Evolutionary conservation across 306 rosid genomes (phyloP).

Genomic region (Begonia peltatifolia): DNA sequence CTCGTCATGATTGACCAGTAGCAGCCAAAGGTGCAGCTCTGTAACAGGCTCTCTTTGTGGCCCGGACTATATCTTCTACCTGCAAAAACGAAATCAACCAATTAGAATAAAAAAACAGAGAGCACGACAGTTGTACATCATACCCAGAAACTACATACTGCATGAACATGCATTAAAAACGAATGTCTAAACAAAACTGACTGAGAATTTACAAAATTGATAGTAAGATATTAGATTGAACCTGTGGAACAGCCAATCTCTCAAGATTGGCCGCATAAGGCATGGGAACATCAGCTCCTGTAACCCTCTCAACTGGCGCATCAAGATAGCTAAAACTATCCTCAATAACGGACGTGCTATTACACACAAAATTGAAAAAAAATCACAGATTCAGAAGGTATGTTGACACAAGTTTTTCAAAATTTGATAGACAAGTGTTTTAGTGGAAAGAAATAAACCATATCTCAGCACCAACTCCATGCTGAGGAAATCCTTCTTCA

Average conservation of each 20-base stretch:
- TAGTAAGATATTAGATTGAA: neutral
- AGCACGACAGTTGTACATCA: too few relatives aligned
- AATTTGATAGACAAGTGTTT: too few relatives aligned
- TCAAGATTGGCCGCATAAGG: constrained; percentile 97
- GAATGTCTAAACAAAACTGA: too few relatives aligned
- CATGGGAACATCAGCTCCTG: constrained; percentile 99
- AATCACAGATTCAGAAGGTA: constrained; percentile 3
- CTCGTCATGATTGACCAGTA: constrained; percentile 27
- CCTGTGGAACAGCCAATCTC: constrained; percentile 98
- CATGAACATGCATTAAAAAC: too few relatives aligned
- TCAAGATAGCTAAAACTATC: constrained; percentile 95
- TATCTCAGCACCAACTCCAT: constrained; percentile 97
- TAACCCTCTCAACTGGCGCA: constrained; percentile 89
- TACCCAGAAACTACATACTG: too few relatives aligned
- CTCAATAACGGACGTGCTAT: constrained; percentile 85
- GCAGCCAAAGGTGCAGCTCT: constrained; percentile 67
- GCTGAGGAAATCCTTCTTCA: constrained; percentile 99
- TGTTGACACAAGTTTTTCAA: too few relatives aligned
- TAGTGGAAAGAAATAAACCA: constrained; percentile 38
- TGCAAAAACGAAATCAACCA: constrained; percentile 6
- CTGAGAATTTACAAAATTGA: too few relatives aligned
- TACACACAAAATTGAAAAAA: neutral
- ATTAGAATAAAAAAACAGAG: constrained; percentile 4
- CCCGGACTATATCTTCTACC: constrained; percentile 94
- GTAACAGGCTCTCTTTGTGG: constrained; percentile 85